Conservation (phyloP, 2,329 filamentous ascomycete genomes). For the Eutypa lata region DNA sequence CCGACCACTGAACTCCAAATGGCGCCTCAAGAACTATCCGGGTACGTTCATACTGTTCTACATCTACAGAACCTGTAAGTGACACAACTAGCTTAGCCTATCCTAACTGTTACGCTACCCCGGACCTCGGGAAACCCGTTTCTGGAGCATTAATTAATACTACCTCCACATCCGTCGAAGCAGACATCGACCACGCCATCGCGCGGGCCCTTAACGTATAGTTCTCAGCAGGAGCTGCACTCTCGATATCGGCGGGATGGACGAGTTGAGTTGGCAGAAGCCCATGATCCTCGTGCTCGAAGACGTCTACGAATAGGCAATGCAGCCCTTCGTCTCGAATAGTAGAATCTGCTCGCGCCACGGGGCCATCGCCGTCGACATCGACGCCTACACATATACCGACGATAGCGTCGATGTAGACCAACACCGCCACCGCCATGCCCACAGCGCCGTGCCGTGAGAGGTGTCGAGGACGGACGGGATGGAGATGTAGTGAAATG, state of each 20-base stretch:
- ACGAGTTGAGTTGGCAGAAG: constrained; percentile 9
- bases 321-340: constrained; percentile 35
- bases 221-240: constrained; percentile 25
- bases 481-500: no score
- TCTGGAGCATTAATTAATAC: no score
- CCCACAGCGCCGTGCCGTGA: no score
- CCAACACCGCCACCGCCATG: no score
- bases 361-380: not conserved
- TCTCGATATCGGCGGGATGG: constrained; percentile 12
- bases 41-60: constrained; percentile 39
- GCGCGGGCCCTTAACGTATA: constrained; percentile 38
- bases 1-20: constrained; percentile 33
- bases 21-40: constrained; percentile 34
- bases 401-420: constrained; percentile 8
- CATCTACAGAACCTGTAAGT: constrained; percentile 35
- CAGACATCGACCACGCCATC: constrained; percentile 42
- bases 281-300: constrained; percentile 28
- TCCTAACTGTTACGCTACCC: not conserved
- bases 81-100: not conserved
- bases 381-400: constrained; percentile 3
- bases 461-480: no score
- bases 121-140: no score
- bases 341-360: constrained; percentile 18
- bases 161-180: constrained; percentile 24
- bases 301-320: constrained; percentile 31